phyloP scores from a whole-genome alignment of 371 early-diverging fungal species.

The Mortierella sp. region DNA sequence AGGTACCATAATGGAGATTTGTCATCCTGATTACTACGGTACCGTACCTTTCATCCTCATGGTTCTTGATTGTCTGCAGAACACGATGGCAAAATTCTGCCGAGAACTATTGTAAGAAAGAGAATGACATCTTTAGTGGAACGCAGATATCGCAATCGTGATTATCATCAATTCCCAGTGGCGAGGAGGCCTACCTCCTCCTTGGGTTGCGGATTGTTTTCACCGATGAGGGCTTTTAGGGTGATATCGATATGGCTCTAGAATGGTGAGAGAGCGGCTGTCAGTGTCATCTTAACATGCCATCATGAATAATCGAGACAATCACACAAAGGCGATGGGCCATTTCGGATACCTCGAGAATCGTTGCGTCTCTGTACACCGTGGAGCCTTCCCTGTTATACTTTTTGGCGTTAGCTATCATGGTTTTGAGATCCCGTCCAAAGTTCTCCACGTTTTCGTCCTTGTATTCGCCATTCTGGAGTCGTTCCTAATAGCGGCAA shows the following conservation, averaged over 20 bases:
- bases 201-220: conserved; percentile 5
- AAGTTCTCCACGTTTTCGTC: conserved; percentile 60
- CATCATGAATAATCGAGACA: too few species aligned
- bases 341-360: conserved; percentile 61
- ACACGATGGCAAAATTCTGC: conserved; percentile 36
- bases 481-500: conserved; percentile 47
- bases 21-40: not conserved
- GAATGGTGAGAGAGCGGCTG: too few species aligned
- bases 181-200: conserved; percentile 10
- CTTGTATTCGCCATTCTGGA: conserved; percentile 62
- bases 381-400: conserved; percentile 81
- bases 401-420: conserved; percentile 81
- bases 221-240: conserved; percentile 11
- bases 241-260: conserved; percentile 18
- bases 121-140: too few species aligned
- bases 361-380: conserved; percentile 78
- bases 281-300: too few species aligned
- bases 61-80: conserved; percentile 29
- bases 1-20: not conserved
- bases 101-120: conserved; percentile 32
- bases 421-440: conserved; percentile 70
- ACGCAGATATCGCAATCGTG: too few species aligned
- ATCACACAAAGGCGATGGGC: too few species aligned
- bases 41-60: conserved; percentile 36
- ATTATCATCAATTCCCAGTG: too few species aligned